Base-by-base conservation (phyloP, 2,329 filamentous ascomycete genomes). In the Madurella fahalii region DNA sequence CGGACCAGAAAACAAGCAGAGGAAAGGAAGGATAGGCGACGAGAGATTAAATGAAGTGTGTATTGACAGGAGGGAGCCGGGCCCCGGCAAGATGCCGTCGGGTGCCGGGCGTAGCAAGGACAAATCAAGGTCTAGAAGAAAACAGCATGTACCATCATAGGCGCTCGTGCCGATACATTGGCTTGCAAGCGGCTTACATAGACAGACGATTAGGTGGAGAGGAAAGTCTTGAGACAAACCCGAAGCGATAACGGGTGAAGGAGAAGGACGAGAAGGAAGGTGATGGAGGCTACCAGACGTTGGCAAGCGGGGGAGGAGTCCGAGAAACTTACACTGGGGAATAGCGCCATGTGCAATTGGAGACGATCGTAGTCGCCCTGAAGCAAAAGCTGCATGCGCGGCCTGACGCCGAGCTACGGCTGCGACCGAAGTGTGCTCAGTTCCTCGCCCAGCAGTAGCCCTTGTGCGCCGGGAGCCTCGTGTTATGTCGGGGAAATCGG, bases 391-490 rank as follows among this genome's bases (percentile, higher is more conserved):
- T 12, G 45, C 16, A 15, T 32, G 34, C 13, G 34, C 11, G 11
- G 34, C 34, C 34, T 37, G 34, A 9, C 34, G 34, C 34, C 34
- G 34, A 18, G 34, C 2, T 16, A 43, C 37, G 16, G 25, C 2
- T 41, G 32, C 30, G 25, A 57, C 45, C 2, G 52, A 46, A 17
- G 44, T 15, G 11, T 50, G 46, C 31, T 53, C 46, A 17, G 5
- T 25, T 7, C 16, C 25, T 47, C 47, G 18, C n/a, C 46, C 20
- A 37, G 43, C 11, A 13, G 32, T 40, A 9, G 11, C 32, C 25
- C 42, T 31, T 17, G 49, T 51, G 34, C 55, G 54, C 31, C 56
- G 54, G 25, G 56, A 53, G 15, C 42, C 54, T 54, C 54, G 53
- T 18, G 42, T 30, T 18, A 50, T 41, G 12, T 54, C 31, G 12